These are phyloP conservation scores for Peniophora sp. DNA, from an alignment of 1,284 basidiomycete species.

Conservation along the genomic window DNA sequence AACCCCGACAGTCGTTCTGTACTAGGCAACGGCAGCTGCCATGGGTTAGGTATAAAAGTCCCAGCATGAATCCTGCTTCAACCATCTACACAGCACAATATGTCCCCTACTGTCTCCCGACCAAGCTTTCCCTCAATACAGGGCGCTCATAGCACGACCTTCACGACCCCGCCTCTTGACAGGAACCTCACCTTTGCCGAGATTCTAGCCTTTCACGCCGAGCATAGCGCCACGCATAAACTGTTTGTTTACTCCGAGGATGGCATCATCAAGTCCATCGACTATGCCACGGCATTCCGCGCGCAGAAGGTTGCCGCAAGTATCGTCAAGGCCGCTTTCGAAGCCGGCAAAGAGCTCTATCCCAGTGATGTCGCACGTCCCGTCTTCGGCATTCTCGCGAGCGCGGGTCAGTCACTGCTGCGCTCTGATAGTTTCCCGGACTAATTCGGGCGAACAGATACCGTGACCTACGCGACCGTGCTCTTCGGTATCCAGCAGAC, in stretches of 20 bases:
- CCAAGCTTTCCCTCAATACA: not conserved
- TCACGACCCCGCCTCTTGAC: conserved; percentile 9
- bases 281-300: conserved; percentile 3
- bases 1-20: no score
- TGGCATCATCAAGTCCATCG: not conserved
- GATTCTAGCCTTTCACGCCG: conserved; percentile 1
- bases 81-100: no score
- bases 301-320: not conserved
- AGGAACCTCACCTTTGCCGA: conserved; percentile 2
- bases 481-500: not conserved
- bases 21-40: no score
- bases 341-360: not conserved
- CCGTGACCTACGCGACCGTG: not conserved
- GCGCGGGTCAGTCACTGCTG: conserved; percentile 1
- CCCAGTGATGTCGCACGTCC: not conserved
- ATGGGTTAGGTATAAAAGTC: no score
- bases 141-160: not conserved
- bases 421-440: not conserved
- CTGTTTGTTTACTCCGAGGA: conserved; percentile 2
- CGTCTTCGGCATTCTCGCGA: conserved; percentile 4
- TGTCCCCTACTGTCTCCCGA: not conserved
- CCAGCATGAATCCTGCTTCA: no score
- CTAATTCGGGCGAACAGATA: not conserved
- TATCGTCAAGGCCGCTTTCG: not conserved
- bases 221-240: conserved; percentile 3